Evolutionary conservation across 169 alveolate species (phyloP), one percentile per base, ranked within the genome.

Genomic region (Prorocentrum cordatum): DNA sequence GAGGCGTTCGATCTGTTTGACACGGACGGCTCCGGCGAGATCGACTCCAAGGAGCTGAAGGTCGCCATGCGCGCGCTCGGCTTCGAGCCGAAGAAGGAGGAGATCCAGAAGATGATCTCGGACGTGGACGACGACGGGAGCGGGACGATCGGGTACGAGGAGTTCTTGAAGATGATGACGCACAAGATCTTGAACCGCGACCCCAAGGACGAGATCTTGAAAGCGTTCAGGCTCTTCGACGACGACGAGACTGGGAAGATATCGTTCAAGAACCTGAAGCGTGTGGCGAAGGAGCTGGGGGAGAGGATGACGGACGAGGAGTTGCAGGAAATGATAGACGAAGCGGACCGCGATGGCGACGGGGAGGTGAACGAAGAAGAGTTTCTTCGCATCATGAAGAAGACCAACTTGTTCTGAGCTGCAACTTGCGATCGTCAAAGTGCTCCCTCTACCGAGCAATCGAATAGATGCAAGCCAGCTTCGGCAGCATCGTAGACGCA

Each of bases 61-160:
- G n/a, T n/a, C n/a, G n/a, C 99, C 33, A 97, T 98, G 99, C 93
- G 98, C 62, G 99, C 99, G 6, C 95, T 98, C 16, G 99, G 99
- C 26, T 97, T 97, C 88, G 99, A 97, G 84, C 99, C 99, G 29
- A 96, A 95, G 92, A 97, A 96, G 83, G 99, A 97, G 90, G 99
- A 97, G 66, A 84, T 92, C 29, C 92, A 92, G 79, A 80, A 85
- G 83, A 91, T 92, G 79, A 75, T 92, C 36, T 61, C 92, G 7
- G 94, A 92, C 42, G 92, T 92, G 66, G 94, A 92, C 38, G 84
- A 59, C 36, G 89, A 79, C 24, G 89, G 89, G 47, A 47, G 71
- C 2, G 68, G 92, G 5, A 39, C 83, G 42, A 85, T 85, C 31
- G 92, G 79, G 10, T 85, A 47, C 27, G 92, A 85, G 39, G 92